Evolutionary conservation across 2,329 filamentous ascomycete species (phyloP).

Genomic region (Paecilomyces fulvus): DNA sequence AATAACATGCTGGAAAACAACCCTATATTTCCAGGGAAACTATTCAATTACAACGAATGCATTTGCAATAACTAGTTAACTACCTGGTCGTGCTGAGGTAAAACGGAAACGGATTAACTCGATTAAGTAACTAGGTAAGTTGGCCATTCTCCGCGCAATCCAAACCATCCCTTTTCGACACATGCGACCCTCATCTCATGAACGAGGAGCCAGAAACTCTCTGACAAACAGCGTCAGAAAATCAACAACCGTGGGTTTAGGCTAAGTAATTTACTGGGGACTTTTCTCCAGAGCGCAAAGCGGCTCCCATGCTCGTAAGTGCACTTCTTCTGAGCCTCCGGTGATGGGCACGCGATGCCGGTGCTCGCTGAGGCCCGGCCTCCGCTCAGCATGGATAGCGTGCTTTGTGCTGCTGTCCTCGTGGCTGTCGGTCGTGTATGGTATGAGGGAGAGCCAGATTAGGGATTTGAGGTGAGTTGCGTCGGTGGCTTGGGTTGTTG

Average conservation of each 20-base stretch:
- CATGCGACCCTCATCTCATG: not conserved
- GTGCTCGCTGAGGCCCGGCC: not conserved
- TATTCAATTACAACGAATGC: no score
- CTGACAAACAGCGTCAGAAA: no score
- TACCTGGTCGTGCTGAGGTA: not conserved
- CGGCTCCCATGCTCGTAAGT: not conserved
- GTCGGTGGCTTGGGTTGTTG: not conserved
- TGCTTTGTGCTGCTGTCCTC: not conserved
- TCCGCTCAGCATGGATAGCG: not conserved
- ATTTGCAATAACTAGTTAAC: no score
- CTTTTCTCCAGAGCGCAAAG: not conserved
- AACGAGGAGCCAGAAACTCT: not conserved
- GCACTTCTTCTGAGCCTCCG: not conserved
- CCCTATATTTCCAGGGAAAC: no score
- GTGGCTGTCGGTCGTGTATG: not conserved
- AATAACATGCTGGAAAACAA: no score
- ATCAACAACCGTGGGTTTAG: not conserved
- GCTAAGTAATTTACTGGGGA: not conserved
- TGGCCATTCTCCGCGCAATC: not conserved
- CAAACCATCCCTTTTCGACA: not conserved
- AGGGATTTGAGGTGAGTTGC: not conserved
- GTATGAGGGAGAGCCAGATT: not conserved
- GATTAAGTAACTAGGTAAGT: not conserved
- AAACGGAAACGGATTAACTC: not conserved
- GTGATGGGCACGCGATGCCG: not conserved